phyloP scores from a whole-genome alignment of 495 filamentous ascomycete species.

The Aspergillus ellipticus region DNA sequence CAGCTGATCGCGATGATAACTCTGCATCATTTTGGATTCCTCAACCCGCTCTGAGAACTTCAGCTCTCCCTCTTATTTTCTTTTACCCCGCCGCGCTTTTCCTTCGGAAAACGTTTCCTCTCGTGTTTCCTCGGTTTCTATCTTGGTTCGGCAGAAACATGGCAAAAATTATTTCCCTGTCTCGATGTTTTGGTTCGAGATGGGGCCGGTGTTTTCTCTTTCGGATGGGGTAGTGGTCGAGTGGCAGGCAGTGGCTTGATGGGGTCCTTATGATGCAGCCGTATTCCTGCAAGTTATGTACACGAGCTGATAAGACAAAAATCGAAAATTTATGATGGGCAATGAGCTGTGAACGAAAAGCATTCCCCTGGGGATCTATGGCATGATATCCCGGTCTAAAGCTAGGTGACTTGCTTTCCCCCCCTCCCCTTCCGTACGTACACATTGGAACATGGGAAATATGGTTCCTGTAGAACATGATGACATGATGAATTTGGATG shows the following conservation, averaged over 20 bases:
- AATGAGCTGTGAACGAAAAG: slow-evolving; percentile 19
- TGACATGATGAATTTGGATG: too few species aligned
- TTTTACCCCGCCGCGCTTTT: slow-evolving; percentile 1
- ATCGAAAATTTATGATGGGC: slow-evolving; percentile 25
- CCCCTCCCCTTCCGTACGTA: neutral
- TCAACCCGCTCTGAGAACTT: slow-evolving; percentile 1
- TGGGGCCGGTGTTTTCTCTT: neutral
- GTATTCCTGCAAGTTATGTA: slow-evolving; percentile 18
- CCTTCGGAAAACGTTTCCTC: neutral
- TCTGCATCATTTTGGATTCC: slow-evolving; percentile 15
- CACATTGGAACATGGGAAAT: neutral
- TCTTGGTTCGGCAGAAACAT: neutral
- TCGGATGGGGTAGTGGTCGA: neutral
- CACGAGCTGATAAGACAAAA: slow-evolving; percentile 21
- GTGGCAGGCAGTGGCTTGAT: slow-evolving; percentile 2
- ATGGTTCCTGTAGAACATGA: too few species aligned
- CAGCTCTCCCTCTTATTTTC: neutral
- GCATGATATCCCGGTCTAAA: too few species aligned
- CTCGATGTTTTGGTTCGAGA: neutral
- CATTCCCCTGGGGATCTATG: neutral
- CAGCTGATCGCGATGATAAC: slow-evolving; percentile 12
- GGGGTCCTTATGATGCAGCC: slow-evolving; percentile 12
- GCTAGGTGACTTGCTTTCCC: neutral
- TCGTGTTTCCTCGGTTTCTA: neutral
- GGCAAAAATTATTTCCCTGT: neutral